Percentiles rank a stretch among this genome's conserved stretches.
Conservation (phyloP, 495 filamentous ascomycete genomes). For the Trichoderma virens region DNA sequence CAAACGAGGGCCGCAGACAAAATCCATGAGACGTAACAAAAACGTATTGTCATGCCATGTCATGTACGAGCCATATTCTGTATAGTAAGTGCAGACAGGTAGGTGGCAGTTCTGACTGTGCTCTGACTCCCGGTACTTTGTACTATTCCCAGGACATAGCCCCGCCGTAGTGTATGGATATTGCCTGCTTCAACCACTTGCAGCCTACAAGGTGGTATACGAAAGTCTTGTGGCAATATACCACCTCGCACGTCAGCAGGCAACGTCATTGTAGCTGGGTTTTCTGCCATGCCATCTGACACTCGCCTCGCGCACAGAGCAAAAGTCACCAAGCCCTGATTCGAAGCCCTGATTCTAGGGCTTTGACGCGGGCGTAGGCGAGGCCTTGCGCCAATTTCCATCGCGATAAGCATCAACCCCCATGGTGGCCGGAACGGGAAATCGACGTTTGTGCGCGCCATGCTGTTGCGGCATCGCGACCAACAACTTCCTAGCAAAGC, state of each 20-base stretch:
- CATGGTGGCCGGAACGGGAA: neutral
- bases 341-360: neutral
- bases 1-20: neutral
- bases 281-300: neutral
- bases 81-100: too few relatives aligned
- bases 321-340: neutral
- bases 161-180: too few relatives aligned
- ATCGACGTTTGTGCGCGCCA: neutral
- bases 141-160: too few relatives aligned
- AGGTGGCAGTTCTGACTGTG: too few relatives aligned
- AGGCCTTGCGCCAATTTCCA: neutral
- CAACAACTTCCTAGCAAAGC: neutral
- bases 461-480: neutral
- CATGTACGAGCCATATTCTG: too few relatives aligned
- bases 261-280: neutral
- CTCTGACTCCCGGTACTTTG: too few relatives aligned
- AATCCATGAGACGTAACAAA: neutral
- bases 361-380: neutral
- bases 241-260: neutral
- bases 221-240: neutral
- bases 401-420: conserved; percentile 3
- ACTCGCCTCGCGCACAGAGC: neutral
- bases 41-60: too few relatives aligned
- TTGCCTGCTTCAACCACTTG: too few relatives aligned
- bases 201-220: too few relatives aligned